phyloP scores from a whole-genome alignment of 495 filamentous ascomycete species.

The Penicillium cinerascens region DNA sequence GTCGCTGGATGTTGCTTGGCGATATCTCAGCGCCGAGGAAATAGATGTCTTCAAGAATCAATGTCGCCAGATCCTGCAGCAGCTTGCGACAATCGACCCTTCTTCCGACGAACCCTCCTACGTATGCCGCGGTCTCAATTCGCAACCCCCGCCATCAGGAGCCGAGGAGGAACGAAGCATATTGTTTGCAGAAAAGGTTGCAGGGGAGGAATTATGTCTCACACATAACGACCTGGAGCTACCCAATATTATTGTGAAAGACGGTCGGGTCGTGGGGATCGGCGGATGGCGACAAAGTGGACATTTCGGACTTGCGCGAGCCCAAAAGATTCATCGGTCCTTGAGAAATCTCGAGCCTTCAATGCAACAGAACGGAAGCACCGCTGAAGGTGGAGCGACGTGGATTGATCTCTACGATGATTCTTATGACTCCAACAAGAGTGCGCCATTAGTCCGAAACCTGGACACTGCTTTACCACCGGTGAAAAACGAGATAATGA shows the following conservation, averaged over 20 bases:
- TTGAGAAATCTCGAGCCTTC: conserved; percentile 24
- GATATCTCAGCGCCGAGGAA: conserved; percentile 33
- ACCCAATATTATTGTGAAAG: conserved; percentile 38
- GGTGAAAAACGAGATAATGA: conserved; percentile 39
- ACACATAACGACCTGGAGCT: conserved; percentile 40
- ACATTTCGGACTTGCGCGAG: conserved; percentile 39
- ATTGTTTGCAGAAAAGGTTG: conserved; percentile 26
- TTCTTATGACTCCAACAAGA: conserved; percentile 11
- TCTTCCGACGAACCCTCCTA: conserved; percentile 34
- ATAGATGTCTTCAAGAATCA: conserved; percentile 35
- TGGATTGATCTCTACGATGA: conserved; percentile 40
- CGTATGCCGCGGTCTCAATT: conserved; percentile 36
- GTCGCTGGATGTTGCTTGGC: conserved; percentile 43
- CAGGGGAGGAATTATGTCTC: conserved; percentile 27
- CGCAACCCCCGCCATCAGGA: conserved; percentile 24
- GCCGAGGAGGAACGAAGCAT: conserved; percentile 29
- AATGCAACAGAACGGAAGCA: no score
- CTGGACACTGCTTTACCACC: conserved; percentile 20
- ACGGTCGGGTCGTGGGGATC: conserved; percentile 38
- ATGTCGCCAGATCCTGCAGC: conserved; percentile 33
- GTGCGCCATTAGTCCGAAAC: conserved; percentile 6
- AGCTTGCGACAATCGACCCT: conserved; percentile 24
- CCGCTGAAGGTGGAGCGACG: conserved; percentile 2
- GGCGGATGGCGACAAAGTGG: conserved; percentile 41
- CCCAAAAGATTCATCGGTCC: conserved; percentile 31